Conservation (phyloP, 2,329 filamentous ascomycete genomes). For the Cryoendolithus antarcticus region DNA sequence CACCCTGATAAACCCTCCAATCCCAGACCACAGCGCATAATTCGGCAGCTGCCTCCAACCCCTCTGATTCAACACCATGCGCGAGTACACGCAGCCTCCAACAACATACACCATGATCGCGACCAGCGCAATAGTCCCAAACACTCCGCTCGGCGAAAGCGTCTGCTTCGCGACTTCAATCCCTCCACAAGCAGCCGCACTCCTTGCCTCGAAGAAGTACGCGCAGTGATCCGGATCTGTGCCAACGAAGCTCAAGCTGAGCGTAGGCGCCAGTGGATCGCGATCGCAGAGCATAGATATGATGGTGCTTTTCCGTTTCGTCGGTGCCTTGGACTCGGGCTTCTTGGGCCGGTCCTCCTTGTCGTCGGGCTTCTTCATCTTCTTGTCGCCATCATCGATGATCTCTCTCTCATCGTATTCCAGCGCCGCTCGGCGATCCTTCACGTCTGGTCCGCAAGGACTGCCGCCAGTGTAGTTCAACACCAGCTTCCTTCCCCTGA, state of each 20-base stretch:
- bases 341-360: conserved; percentile 15
- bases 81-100: conserved; percentile 89
- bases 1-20: conserved; percentile 75
- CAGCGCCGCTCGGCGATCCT: conserved; percentile 15
- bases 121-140: conserved; percentile 69
- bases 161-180: conserved; percentile 44
- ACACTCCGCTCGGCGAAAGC: conserved; percentile 62
- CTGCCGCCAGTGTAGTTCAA: conserved; percentile 40
- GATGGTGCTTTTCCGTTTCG: conserved; percentile 65
- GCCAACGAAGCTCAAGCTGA: conserved; percentile 72
- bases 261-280: conserved; percentile 56
- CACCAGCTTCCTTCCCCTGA: conserved; percentile 54
- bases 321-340: conserved; percentile 17
- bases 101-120: conserved; percentile 80
- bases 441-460: conserved; percentile 28
- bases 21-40: conserved; percentile 81
- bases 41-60: conserved; percentile 95
- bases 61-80: conserved; percentile 83
- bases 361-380: conserved; percentile 21
- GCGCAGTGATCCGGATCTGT: conserved; percentile 75
- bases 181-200: conserved; percentile 70
- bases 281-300: conserved; percentile 90
- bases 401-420: conserved; percentile 23
- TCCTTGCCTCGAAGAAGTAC: conserved; percentile 91
- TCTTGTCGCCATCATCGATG: conserved; percentile 26